These are phyloP conservation scores for Zizania palustris DNA, from an alignment of 202 grass and related monocot species.

Conservation along the genomic window DNA sequence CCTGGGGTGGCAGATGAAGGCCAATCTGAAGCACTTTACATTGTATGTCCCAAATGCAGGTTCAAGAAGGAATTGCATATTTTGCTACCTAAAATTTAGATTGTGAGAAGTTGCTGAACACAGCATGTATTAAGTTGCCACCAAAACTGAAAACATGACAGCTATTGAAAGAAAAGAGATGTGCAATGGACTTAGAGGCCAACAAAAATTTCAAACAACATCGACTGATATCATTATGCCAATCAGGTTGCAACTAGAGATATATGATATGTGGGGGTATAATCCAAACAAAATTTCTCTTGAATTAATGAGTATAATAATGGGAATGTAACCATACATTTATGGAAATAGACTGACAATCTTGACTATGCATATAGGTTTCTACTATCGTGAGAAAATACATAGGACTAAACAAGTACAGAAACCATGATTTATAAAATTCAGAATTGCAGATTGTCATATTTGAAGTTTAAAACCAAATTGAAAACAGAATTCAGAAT, in stretches of 20 bases:
- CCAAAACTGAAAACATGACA: background rate
- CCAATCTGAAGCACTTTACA: too few relatives aligned
- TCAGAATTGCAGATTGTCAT: too few relatives aligned
- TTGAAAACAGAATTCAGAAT: too few relatives aligned
- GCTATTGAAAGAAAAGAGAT: background rate
- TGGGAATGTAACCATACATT: background rate
- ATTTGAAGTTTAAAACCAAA: too few relatives aligned
- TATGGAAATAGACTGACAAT: too few relatives aligned
- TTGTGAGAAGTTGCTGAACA: background rate
- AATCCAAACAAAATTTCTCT: background rate
- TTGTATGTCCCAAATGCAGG: background rate
- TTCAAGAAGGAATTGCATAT: background rate
- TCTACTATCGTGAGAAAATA: background rate
- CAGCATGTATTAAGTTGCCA: background rate
- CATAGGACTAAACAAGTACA: slow-evolving; percentile 6
- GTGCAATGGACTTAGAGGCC: background rate
- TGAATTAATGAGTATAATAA: background rate
- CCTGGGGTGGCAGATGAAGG: too few relatives aligned
- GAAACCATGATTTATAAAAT: background rate
- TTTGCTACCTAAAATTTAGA: background rate
- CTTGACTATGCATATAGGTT: too few relatives aligned
- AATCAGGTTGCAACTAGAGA: background rate
- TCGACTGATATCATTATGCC: background rate
- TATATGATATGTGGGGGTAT: background rate
- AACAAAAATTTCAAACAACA: background rate